Percentiles rank a stretch among this genome's conserved stretches.
These are phyloP conservation scores for Colletotrichum chrysophilum DNA, from an alignment of 2,329 filamentous ascomycete genomes.

Conservation along the genomic window DNA sequence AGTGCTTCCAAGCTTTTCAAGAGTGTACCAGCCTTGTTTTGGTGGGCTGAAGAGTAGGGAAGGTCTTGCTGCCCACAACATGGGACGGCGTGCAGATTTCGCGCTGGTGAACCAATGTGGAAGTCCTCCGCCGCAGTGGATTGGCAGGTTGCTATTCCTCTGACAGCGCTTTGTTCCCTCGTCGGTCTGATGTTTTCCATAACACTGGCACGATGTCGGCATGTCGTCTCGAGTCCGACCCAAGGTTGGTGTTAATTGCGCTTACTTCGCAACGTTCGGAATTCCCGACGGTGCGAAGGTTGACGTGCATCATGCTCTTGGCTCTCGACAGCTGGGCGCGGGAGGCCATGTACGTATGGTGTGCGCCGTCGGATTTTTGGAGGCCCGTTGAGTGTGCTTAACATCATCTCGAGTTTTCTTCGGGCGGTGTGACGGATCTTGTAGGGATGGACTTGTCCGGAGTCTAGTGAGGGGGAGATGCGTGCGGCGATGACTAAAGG, in stretches of 20 bases:
- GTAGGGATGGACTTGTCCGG: not conserved
- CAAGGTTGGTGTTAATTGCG: not conserved
- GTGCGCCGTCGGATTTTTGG: not conserved
- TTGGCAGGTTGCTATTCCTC: not conserved
- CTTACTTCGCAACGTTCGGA: not conserved
- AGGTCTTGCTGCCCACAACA: not conserved
- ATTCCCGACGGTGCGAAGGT: not conserved
- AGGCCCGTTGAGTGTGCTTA: not conserved
- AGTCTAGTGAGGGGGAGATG: not conserved
- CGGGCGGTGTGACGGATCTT: not conserved
- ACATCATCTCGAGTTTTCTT: not conserved
- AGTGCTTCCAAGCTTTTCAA: not conserved
- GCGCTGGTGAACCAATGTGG: conserved; percentile 9
- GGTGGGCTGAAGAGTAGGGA: not conserved
- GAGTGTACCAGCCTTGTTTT: not conserved
- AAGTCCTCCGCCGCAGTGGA: not conserved
- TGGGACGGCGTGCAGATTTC: not conserved
- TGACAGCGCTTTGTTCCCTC: not conserved
- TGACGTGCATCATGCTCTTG: not conserved
- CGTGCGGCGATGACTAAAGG: not conserved
- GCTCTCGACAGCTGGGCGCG: not conserved
- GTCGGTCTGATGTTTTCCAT: not conserved
- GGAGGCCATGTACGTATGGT: not conserved
- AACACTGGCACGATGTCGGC: not conserved
- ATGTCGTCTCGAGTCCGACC: not conserved